phyloP scores from a whole-genome alignment of 805 yeast species.

The Priceomyces haplophilus region DNA sequence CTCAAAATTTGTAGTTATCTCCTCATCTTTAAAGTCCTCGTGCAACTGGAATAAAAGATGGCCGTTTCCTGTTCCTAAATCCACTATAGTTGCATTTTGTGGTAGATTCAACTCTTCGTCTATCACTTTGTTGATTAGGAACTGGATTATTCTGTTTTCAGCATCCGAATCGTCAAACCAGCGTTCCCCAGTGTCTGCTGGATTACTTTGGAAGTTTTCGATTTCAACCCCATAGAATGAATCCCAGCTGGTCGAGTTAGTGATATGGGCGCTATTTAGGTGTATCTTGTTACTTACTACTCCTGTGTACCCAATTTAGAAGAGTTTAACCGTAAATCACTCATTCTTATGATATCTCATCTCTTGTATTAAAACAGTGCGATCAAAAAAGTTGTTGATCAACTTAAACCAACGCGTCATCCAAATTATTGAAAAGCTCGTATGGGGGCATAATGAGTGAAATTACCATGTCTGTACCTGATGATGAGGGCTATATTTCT shows the following conservation, averaged over 20 bases:
- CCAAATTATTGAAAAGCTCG: not conserved
- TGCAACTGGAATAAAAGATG: slow-evolving; percentile 70
- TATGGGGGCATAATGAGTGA: not conserved
- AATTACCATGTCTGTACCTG: not conserved
- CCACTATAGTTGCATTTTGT: slow-evolving; percentile 49
- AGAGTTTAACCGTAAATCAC: slow-evolving; percentile 52
- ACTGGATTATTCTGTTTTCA: slow-evolving; percentile 76
- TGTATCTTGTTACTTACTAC: slow-evolving; percentile 46
- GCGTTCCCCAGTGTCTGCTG: slow-evolving; percentile 87
- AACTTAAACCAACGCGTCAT: not conserved
- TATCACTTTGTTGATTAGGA: slow-evolving; percentile 52
- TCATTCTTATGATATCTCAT: not conserved
- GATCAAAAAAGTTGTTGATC: not conserved
- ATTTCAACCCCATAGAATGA: slow-evolving; percentile 74
- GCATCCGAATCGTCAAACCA: slow-evolving; percentile 98
- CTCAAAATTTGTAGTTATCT: slow-evolving; percentile 36
- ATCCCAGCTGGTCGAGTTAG: slow-evolving; percentile 64
- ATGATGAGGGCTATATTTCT: not conserved
- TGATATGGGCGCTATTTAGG: not conserved
- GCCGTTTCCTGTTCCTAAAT: slow-evolving; percentile 96
- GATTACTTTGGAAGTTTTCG: slow-evolving; percentile 66
- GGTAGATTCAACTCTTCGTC: slow-evolving; percentile 20
- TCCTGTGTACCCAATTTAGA: slow-evolving; percentile 85
- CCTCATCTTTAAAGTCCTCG: slow-evolving; percentile 59
- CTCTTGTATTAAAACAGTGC: not conserved